Evolutionary conservation across 129 eudicot species (phyloP).

Genomic region (Cynara cardunculus): DNA sequence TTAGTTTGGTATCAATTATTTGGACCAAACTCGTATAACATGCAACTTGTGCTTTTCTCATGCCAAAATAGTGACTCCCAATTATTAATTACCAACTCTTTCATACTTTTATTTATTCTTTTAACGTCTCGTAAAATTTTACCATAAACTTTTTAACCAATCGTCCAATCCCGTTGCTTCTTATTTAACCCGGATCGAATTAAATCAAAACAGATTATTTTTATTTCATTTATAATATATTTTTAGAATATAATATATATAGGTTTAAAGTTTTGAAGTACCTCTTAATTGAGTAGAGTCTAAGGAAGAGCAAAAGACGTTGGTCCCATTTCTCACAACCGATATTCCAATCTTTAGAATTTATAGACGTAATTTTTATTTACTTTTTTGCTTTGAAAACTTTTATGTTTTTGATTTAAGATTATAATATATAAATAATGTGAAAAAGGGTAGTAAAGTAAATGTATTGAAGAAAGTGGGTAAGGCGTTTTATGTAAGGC

Average conservation of each 20-base stretch:
- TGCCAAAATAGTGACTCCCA: constrained; percentile 34
- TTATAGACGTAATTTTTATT: not conserved
- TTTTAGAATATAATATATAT: not conserved
- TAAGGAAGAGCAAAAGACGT: constrained; percentile 26
- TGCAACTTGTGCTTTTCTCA: constrained; percentile 34
- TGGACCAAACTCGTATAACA: constrained; percentile 29
- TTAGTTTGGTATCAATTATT: constrained; percentile 20
- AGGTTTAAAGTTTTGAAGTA: not conserved
- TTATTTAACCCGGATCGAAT: not conserved
- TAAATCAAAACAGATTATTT: not conserved
- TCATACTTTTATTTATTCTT: not conserved
- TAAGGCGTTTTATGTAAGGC: constrained; percentile 29
- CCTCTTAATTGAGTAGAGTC: constrained; percentile 39
- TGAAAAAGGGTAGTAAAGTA: not conserved
- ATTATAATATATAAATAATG: no score
- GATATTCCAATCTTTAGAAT: constrained; percentile 11
- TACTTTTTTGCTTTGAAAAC: not conserved
- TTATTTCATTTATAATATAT: not conserved
- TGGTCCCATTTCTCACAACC: constrained; percentile 9
- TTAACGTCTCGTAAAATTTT: not conserved
- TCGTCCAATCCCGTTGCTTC: no score
- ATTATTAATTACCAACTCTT: constrained; percentile 1
- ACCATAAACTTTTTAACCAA: no score
- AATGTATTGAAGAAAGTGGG: not conserved
- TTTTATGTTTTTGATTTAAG: not conserved